These are phyloP conservation scores for Lactarius indigo DNA, from an alignment of 768 basidiomycete species.

Conservation along the genomic window DNA sequence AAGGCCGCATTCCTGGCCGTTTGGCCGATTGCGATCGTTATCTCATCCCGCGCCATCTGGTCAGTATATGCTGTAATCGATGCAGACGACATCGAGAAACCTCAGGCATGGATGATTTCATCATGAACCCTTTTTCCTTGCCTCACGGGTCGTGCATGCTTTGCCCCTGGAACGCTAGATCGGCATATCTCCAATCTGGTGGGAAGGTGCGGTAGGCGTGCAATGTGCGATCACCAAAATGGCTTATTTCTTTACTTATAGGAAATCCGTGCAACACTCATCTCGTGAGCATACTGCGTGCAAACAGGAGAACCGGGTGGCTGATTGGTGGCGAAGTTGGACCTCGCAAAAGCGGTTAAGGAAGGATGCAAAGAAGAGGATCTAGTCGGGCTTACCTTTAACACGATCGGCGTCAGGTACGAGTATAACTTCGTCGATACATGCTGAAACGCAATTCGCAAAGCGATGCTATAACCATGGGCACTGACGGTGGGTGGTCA, in stretches of 20 bases:
- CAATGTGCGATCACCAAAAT: not conserved
- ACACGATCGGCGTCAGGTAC: slow-evolving; percentile 81
- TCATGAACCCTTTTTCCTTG: not conserved
- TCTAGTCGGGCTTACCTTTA: slow-evolving; percentile 78
- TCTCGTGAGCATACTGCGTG: slow-evolving; percentile 46
- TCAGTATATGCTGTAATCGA: slow-evolving; percentile 74
- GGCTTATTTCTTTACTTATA: slow-evolving; percentile 27
- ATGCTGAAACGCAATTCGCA: not conserved
- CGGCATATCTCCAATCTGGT: slow-evolving; percentile 87
- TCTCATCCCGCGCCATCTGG: not conserved
- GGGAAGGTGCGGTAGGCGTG: slow-evolving; percentile 63
- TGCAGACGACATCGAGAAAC: slow-evolving; percentile 79
- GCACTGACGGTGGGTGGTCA: slow-evolving; percentile 64
- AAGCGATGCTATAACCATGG: slow-evolving; percentile 89
- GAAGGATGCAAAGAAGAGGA: slow-evolving; percentile 79
- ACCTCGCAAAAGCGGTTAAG: slow-evolving; percentile 75
- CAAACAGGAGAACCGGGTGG: not conserved
- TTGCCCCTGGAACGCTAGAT: slow-evolving; percentile 45
- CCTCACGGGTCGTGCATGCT: slow-evolving; percentile 5
- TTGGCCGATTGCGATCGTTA: not conserved
- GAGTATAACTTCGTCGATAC: not conserved
- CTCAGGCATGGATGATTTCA: slow-evolving; percentile 52
- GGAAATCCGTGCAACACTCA: slow-evolving; percentile 88
- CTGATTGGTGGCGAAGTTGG: slow-evolving; percentile 47
- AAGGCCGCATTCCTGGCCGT: slow-evolving; percentile 31